These are phyloP conservation scores for Trametes coccinea DNA, from an alignment of 768 basidiomycete genomes.

Conservation along the genomic window DNA sequence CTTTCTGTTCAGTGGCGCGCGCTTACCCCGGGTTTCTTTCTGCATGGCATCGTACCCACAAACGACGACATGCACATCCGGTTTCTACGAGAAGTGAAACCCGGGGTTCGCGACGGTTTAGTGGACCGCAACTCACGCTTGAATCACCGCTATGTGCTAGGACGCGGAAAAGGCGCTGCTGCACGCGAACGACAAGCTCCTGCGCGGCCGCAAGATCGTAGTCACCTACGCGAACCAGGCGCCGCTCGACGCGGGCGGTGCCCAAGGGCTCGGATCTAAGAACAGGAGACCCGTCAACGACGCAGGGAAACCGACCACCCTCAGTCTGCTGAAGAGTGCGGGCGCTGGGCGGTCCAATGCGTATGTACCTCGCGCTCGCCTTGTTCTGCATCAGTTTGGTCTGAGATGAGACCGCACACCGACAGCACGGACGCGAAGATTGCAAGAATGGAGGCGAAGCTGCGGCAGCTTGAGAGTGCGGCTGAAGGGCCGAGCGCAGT, in stretches of 20 bases:
- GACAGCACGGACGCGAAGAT: slow-evolving; percentile 84
- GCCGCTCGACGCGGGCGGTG: slow-evolving; percentile 40
- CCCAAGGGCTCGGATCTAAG: slow-evolving; percentile 23
- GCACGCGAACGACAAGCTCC: slow-evolving; percentile 71
- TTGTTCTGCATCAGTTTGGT: background rate
- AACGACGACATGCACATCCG: slow-evolving; percentile 21
- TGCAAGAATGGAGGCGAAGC: slow-evolving; percentile 93
- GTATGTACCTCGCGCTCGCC: slow-evolving; percentile 25
- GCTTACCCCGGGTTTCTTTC: slow-evolving; percentile 53
- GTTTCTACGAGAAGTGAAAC: slow-evolving; percentile 22
- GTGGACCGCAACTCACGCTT: background rate
- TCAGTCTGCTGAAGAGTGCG: slow-evolving; percentile 86
- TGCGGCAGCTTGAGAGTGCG: slow-evolving; percentile 68
- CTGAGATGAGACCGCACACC: background rate
- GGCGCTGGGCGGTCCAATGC: slow-evolving; percentile 49
- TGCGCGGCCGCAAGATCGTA: slow-evolving; percentile 84
- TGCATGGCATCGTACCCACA: slow-evolving; percentile 20
- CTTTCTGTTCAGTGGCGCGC: slow-evolving; percentile 27
- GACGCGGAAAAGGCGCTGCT: slow-evolving; percentile 80
- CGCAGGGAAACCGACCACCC: slow-evolving; percentile 71
- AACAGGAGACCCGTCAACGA: slow-evolving; percentile 53
- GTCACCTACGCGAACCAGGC: slow-evolving; percentile 95
- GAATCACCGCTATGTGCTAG: slow-evolving; percentile 41
- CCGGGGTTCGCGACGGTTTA: slow-evolving; percentile 26
- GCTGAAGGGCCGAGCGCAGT: slow-evolving; percentile 15